Conservation (phyloP, 805 yeast genomes). For the Lipomyces kockii region DNA sequence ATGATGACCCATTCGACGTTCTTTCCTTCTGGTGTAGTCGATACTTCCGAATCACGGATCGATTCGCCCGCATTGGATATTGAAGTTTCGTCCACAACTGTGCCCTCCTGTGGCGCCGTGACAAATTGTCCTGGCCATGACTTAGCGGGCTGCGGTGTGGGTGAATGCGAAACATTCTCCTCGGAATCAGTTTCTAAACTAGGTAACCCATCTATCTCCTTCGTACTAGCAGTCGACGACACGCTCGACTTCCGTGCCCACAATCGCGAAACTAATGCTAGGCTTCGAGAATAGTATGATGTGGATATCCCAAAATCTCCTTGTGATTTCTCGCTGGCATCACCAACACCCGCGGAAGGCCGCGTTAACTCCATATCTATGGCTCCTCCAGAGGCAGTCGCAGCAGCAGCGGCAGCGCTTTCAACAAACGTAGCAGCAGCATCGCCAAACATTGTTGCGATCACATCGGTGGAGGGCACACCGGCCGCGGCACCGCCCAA, state of each 20-base stretch:
- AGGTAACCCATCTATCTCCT: background rate
- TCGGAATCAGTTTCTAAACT: background rate
- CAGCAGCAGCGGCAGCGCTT: slow-evolving; percentile 11
- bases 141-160: background rate
- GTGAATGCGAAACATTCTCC: background rate
- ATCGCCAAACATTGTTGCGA: slow-evolving; percentile 10
- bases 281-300: background rate
- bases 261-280: background rate
- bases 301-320: background rate
- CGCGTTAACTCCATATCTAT: background rate
- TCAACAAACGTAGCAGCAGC: slow-evolving; percentile 15
- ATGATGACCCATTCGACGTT: background rate
- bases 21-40: background rate
- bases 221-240: background rate
- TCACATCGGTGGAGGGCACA: background rate
- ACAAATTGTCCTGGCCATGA: background rate
- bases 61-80: background rate
- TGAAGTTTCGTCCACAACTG: background rate
- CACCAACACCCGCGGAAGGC: background rate
- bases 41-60: background rate
- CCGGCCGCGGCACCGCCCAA: slow-evolving; percentile 1
- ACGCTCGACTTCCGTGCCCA: background rate
- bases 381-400: background rate
- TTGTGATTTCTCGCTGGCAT: background rate
- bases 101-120: background rate